A percentile compares a stretch with the other conserved stretches of the same genome.
These are phyloP conservation scores for Geotrichum fermentans DNA, from an alignment of 1,139 yeast species.

Conservation along the genomic window DNA sequence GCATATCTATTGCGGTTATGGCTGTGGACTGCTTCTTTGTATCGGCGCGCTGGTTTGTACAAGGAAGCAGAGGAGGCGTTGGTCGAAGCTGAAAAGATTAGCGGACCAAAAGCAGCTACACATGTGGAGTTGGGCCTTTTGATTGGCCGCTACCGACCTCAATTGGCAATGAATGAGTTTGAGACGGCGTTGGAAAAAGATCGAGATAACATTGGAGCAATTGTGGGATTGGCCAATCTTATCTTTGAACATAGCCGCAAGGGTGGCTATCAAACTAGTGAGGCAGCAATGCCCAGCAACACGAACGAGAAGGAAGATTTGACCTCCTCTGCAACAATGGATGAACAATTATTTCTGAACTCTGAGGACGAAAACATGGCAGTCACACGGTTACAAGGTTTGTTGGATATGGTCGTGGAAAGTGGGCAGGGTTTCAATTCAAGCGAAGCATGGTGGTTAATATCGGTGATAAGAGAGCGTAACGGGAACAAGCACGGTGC, in stretches of 20 bases:
- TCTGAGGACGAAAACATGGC: constrained; percentile 59
- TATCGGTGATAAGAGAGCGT: constrained; percentile 60
- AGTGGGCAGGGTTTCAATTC: constrained; percentile 50
- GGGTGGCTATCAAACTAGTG: no score
- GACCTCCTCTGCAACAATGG: neutral
- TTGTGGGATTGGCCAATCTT: constrained; percentile 60
- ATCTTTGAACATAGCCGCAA: constrained; percentile 41
- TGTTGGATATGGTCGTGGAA: constrained; percentile 55
- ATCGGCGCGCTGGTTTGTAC: constrained; percentile 50
- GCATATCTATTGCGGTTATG: constrained; percentile 60
- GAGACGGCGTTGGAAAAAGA: constrained; percentile 60
- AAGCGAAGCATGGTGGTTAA: constrained; percentile 70
- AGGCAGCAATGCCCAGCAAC: no score
- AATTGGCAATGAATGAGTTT: constrained; percentile 56
- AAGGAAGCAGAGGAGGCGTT: constrained; percentile 70
- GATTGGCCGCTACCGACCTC: constrained; percentile 37
- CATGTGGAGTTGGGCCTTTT: constrained; percentile 53
- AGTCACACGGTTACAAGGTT: constrained; percentile 55
- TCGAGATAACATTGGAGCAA: constrained; percentile 50
- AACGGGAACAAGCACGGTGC: constrained; percentile 54
- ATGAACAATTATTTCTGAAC: neutral
- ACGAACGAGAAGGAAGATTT: constrained; percentile 19
- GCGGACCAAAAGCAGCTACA: constrained; percentile 49
- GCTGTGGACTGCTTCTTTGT: constrained; percentile 69
- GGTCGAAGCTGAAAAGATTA: constrained; percentile 59